Percentiles rank a stretch among this genome's conserved stretches.
phyloP scores from a whole-genome alignment of 371 early-diverging fungal genomes.

The Rhizopus delemar region DNA sequence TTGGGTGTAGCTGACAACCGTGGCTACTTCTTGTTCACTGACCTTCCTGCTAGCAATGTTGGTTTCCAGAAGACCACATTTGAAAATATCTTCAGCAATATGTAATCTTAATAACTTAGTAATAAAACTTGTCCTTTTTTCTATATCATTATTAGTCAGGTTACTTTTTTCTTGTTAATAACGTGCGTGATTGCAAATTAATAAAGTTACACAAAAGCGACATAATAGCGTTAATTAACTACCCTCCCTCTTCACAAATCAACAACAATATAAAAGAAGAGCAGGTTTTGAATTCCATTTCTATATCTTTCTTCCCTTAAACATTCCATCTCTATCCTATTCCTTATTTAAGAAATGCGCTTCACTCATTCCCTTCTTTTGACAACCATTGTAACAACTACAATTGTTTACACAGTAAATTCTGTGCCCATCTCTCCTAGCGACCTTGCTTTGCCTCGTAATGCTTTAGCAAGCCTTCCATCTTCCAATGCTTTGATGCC shows the following conservation, averaged over 20 bases:
- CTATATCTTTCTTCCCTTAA: too few species aligned
- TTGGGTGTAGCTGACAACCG: constrained; percentile 32
- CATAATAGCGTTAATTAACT: too few species aligned
- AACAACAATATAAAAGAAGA: too few species aligned
- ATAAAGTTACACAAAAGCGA: too few species aligned
- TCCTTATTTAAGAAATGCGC: constrained; percentile 12
- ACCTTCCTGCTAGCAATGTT: constrained; percentile 32
- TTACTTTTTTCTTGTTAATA: too few species aligned
- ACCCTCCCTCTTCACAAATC: too few species aligned
- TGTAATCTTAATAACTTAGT: too few species aligned
- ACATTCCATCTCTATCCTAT: too few species aligned
- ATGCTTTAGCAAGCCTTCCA: not conserved
- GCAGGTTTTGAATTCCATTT: too few species aligned
- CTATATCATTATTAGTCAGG: too few species aligned
- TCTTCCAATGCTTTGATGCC: not conserved
- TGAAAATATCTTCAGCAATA: constrained; percentile 16
- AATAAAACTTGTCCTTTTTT: too few species aligned
- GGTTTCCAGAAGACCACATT: constrained; percentile 45
- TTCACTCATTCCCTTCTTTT: constrained; percentile 32
- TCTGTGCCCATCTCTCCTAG: constrained; percentile 12
- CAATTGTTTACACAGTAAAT: constrained; percentile 16
- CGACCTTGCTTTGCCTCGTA: constrained; percentile 4
- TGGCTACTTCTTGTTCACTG: constrained; percentile 46
- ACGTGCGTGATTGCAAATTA: too few species aligned
- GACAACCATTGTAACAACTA: constrained; percentile 16